A percentile compares a stretch with the other conserved stretches of the same genome.
These are phyloP conservation scores for Rhazya stricta DNA, from an alignment of 257 asterid species.

Conservation along the genomic window DNA sequence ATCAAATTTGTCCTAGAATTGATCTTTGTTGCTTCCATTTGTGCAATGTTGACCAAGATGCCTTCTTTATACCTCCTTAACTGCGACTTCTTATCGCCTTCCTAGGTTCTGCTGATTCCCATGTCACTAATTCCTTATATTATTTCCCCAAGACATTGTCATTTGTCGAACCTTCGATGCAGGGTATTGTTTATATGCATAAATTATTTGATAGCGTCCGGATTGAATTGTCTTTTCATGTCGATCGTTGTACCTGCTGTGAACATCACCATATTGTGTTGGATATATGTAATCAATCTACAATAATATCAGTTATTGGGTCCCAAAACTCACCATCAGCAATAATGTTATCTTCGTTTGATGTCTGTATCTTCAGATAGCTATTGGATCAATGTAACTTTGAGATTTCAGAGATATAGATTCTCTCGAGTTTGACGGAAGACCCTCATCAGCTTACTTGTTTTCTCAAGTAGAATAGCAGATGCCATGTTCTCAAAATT, in stretches of 20 bases:
- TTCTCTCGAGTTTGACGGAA: not conserved
- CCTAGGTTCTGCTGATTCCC: not conserved
- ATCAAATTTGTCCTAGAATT: too few relatives aligned
- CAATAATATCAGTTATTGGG: not conserved
- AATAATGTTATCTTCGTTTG: not conserved
- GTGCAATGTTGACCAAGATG: not conserved
- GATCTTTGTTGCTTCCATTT: not conserved
- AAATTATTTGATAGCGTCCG: not conserved
- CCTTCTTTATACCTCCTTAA: not conserved
- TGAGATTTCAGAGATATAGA: not conserved
- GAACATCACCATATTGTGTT: not conserved
- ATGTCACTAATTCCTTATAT: not conserved
- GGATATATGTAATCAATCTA: not conserved
- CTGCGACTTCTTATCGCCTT: not conserved
- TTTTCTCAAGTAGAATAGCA: not conserved
- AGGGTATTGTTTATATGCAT: not conserved
- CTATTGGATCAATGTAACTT: not conserved
- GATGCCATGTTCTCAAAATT: slow-evolving; percentile 10
- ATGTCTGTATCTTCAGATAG: too few relatives aligned
- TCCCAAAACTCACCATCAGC: slow-evolving; percentile 6
- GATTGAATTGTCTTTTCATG: not conserved
- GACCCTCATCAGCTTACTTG: not conserved
- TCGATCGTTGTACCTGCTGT: not conserved
- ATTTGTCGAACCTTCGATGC: not conserved
- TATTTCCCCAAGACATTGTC: not conserved